A percentile compares a stretch with the other conserved stretches of the same genome.
These are phyloP conservation scores for Aspergillus funiculosus DNA, from an alignment of 495 filamentous ascomycete species.

Conservation along the genomic window DNA sequence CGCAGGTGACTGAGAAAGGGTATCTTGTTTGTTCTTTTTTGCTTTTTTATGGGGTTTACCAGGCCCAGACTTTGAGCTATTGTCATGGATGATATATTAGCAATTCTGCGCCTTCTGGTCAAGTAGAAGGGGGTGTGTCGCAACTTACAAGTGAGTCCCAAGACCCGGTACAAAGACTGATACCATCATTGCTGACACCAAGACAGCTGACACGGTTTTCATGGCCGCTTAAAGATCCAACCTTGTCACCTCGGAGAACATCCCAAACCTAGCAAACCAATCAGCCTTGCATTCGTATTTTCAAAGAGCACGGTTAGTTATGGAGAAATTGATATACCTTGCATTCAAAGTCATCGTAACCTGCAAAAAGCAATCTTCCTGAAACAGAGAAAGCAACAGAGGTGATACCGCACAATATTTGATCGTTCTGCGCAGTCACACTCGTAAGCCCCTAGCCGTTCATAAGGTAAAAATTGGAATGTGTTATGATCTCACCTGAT, in stretches of 20 bases:
- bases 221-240: constrained; percentile 91
- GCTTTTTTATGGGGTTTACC: constrained; percentile 40
- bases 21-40: constrained; percentile 39
- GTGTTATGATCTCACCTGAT: constrained; percentile 60
- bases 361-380: constrained; percentile 89
- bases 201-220: constrained; percentile 98
- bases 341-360: constrained; percentile 99
- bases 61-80: constrained; percentile 86
- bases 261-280: constrained; percentile 77
- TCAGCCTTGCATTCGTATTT: neutral
- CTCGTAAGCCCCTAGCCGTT: constrained; percentile 14
- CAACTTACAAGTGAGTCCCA: constrained; percentile 94
- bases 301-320: neutral
- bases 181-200: constrained; percentile 96
- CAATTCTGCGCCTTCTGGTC: neutral
- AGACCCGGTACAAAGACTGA: constrained; percentile 98
- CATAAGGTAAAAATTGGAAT: neutral
- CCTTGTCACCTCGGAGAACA: constrained; percentile 90
- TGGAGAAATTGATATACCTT: constrained; percentile 58
- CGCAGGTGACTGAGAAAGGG: constrained; percentile 43
- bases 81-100: constrained; percentile 17
- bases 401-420: constrained; percentile 95
- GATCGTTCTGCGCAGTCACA: constrained; percentile 65
- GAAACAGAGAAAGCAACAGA: constrained; percentile 98
- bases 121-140: neutral